Evolutionary conservation across 768 basidiomycete species (phyloP).

Genomic region (Phanerodontia chrysosporium): DNA sequence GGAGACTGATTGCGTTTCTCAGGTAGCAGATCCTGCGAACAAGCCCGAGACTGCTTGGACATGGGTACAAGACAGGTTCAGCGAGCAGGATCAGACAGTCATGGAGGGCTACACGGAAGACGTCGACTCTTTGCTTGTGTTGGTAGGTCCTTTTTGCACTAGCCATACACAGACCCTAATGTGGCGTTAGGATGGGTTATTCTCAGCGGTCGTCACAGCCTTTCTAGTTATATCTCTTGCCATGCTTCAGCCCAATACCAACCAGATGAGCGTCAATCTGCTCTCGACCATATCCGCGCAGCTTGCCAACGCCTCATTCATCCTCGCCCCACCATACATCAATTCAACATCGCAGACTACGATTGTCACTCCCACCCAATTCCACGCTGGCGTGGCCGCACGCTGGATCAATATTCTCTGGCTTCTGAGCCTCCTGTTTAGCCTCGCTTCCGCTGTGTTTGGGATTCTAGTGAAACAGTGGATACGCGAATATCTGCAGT

Average conservation of each 20-base stretch:
- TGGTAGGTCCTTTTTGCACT: neutral
- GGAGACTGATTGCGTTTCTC: no score
- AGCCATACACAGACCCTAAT: no score
- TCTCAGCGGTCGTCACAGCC: conserved; percentile 12
- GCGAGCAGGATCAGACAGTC: neutral
- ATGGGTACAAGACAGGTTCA: neutral
- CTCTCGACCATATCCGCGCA: conserved; percentile 12
- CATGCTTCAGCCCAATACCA: conserved; percentile 5
- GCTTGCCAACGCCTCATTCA: neutral
- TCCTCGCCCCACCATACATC: neutral
- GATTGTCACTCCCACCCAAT: neutral
- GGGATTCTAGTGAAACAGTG: neutral
- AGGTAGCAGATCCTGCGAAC: no score
- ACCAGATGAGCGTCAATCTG: neutral
- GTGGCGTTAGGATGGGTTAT: conserved; percentile 13
- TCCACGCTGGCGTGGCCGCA: neutral
- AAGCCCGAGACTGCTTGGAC: neutral
- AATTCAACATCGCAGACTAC: conserved; percentile 8
- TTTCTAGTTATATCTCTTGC: conserved; percentile 8
- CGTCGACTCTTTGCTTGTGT: conserved; percentile 1
- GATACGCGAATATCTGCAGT: neutral
- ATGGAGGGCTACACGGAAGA: conserved; percentile 4
- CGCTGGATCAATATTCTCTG: neutral
- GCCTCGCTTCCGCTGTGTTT: neutral
- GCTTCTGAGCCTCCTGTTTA: neutral